A percentile compares a stretch with the other conserved stretches of the same genome.
Conservation (phyloP, 495 filamentous ascomycete genomes). For the Amniculicola lignicola region DNA sequence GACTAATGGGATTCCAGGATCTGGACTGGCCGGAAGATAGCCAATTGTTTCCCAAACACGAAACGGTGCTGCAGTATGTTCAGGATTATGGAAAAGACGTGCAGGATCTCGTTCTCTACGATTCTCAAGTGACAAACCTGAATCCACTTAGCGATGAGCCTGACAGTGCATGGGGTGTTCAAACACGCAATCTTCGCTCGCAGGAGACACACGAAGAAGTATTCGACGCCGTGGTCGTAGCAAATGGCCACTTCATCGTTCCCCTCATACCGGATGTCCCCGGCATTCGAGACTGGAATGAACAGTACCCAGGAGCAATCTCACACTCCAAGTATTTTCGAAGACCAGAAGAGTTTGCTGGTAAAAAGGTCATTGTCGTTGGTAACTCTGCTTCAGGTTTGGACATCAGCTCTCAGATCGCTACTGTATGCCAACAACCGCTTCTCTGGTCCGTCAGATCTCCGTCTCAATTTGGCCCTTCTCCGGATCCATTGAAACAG, state of each 20-base stretch:
- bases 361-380: slow-evolving; percentile 70
- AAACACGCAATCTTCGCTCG: slow-evolving; percentile 49
- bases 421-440: slow-evolving; percentile 48
- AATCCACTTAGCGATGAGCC: slow-evolving; percentile 24
- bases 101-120: slow-evolving; percentile 52
- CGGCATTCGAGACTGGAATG: slow-evolving; percentile 57
- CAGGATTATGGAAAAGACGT: slow-evolving; percentile 67
- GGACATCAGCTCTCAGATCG: slow-evolving; percentile 78
- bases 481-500: slow-evolving; percentile 42
- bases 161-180: slow-evolving; percentile 53
- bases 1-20: slow-evolving; percentile 78
- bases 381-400: slow-evolving; percentile 76
- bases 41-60: slow-evolving; percentile 70
- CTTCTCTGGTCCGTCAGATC: slow-evolving; percentile 54
- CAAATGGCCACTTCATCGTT: slow-evolving; percentile 74
- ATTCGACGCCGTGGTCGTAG: slow-evolving; percentile 78
- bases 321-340: slow-evolving; percentile 82
- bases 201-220: slow-evolving; percentile 38
- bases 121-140: slow-evolving; percentile 58
- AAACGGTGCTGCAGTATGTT: slow-evolving; percentile 68
- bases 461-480: slow-evolving; percentile 38
- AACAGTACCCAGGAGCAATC: slow-evolving; percentile 59
- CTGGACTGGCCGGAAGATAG: slow-evolving; percentile 57
- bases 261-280: slow-evolving; percentile 66
- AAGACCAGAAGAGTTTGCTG: slow-evolving; percentile 53